Evolutionary conservation across 805 yeast genomes (phyloP).

Genomic region (Myxozyma neotropica): DNA sequence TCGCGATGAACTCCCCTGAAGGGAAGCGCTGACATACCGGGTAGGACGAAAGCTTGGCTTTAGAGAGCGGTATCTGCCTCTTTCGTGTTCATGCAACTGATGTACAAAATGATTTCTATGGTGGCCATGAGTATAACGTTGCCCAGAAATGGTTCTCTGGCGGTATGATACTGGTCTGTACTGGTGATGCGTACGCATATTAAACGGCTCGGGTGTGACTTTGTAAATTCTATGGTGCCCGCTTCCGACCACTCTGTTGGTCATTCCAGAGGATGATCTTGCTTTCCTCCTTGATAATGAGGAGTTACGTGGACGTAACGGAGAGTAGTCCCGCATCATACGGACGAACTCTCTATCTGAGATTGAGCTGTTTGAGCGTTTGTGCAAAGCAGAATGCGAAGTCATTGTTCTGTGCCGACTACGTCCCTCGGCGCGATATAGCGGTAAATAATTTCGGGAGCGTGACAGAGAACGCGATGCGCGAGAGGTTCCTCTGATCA

Average conservation of each 20-base stretch:
- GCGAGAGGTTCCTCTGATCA: neutral
- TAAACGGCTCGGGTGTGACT: neutral
- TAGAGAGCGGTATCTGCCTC: neutral
- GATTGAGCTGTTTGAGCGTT: neutral
- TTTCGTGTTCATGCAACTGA: neutral
- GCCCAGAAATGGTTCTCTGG: neutral
- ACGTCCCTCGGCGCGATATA: neutral
- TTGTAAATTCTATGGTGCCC: neutral
- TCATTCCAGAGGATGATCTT: neutral
- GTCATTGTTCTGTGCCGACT: neutral
- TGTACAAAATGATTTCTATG: neutral
- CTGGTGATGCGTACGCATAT: neutral
- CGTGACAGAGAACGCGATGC: neutral
- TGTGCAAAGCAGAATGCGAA: neutral
- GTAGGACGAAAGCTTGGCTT: neutral
- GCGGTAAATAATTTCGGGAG: neutral
- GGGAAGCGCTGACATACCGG: neutral
- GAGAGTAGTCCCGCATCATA: conserved; percentile 6
- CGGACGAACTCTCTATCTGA: neutral
- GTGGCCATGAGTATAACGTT: neutral
- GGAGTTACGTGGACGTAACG: conserved; percentile 1
- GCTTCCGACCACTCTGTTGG: neutral
- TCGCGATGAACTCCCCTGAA: neutral
- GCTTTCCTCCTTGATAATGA: neutral
- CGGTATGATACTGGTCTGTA: neutral